Evolutionary conservation across 202 grass and related monocot species (phyloP).

Genomic region (Brachypodium distachyon): DNA sequence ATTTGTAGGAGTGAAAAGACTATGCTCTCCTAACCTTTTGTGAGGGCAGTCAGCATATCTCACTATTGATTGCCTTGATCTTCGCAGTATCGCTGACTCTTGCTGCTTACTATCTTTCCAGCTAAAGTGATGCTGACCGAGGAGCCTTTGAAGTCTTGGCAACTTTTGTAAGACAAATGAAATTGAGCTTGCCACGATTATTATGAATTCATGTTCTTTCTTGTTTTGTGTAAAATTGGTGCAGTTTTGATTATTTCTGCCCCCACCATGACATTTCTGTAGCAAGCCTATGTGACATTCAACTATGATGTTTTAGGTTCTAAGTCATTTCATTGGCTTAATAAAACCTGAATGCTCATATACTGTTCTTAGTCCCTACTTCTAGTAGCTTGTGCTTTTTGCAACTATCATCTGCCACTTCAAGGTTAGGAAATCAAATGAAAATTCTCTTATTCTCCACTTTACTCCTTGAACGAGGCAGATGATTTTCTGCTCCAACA

Average conservation of each 20-base stretch:
- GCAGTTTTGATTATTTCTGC: background rate
- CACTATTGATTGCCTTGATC: background rate
- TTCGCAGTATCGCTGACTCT: background rate
- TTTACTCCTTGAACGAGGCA: background rate
- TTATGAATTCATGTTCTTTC: background rate
- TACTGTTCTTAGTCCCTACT: background rate
- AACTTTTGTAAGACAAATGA: background rate
- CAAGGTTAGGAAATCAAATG: background rate
- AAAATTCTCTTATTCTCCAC: background rate
- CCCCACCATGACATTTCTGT: background rate
- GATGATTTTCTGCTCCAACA: background rate
- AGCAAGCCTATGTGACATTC: background rate
- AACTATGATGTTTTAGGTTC: background rate
- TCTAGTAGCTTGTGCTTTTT: background rate
- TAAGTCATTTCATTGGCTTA: background rate
- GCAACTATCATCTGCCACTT: background rate
- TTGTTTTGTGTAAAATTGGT: background rate
- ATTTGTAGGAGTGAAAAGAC: background rate
- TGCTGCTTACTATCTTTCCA: slow-evolving; percentile 14
- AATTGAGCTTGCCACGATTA: background rate
- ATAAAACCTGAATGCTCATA: background rate
- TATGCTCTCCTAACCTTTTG: background rate
- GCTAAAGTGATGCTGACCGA: background rate
- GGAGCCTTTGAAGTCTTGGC: background rate
- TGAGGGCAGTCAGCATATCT: background rate